phyloP scores from a whole-genome alignment of 2,329 filamentous ascomycete species.

The Helotiales sp. region DNA sequence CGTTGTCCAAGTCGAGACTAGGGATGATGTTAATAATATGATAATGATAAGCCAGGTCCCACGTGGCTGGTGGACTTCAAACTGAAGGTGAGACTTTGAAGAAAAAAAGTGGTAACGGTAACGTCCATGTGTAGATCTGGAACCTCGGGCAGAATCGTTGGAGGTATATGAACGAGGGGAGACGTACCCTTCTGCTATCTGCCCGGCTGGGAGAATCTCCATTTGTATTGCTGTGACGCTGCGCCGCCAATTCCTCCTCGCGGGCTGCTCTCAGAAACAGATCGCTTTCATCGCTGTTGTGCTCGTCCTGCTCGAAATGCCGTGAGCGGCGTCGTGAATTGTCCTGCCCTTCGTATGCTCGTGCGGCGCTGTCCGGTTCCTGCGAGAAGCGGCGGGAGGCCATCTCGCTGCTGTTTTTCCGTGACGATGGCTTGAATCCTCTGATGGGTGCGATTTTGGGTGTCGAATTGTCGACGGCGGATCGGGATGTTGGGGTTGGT shows the following conservation, averaged over 20 bases:
- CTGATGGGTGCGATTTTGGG: conserved; percentile 32
- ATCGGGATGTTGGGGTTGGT: conserved; percentile 5
- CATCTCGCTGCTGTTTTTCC: conserved; percentile 28
- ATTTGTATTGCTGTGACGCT: conserved; percentile 16
- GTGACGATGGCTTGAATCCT: conserved; percentile 30
- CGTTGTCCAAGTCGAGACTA: conserved; percentile 32
- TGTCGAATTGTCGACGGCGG: conserved; percentile 7
- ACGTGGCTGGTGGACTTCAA: conserved; percentile 11
- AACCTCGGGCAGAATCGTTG: conserved; percentile 7
- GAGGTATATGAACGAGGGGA: not conserved
- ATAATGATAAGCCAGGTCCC: conserved; percentile 17
- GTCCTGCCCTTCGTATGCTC: conserved; percentile 27
- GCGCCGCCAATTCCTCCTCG: conserved; percentile 29
- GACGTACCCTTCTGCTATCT: conserved; percentile 29
- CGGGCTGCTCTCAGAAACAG: conserved; percentile 34
- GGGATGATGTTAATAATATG: conserved; percentile 22
- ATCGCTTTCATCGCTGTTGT: conserved; percentile 35
- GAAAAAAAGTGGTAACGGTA: conserved; percentile 13
- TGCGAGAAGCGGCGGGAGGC: conserved; percentile 22
- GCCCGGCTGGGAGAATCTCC: conserved; percentile 18
- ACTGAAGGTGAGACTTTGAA: conserved; percentile 1
- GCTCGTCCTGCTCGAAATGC: conserved; percentile 27
- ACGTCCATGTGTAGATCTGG: conserved; percentile 2
- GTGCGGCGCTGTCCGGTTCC: conserved; percentile 31
- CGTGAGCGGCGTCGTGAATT: conserved; percentile 10